A percentile compares a stretch with the other conserved stretches of the same genome.
phyloP scores from a whole-genome alignment of 306 rosid genomes.

The Glycine tomentella region DNA sequence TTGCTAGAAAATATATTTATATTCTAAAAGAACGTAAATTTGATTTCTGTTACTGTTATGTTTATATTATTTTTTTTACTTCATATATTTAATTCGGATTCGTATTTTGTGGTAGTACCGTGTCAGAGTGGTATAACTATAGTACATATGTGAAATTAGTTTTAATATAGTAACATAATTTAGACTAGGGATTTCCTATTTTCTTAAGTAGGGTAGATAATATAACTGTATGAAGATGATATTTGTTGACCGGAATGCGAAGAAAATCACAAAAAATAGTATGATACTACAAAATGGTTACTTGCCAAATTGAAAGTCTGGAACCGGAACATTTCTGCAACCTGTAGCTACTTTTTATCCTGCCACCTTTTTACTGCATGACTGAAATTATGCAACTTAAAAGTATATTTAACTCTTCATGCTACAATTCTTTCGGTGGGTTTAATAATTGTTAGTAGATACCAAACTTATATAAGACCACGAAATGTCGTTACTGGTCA shows the following conservation, averaged over 20 bases:
- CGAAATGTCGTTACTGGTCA: conserved; percentile 46
- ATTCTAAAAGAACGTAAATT: no score
- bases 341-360: not conserved
- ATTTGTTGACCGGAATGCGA: conserved; percentile 40
- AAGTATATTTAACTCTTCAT: not conserved
- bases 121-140: conserved; percentile 39
- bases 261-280: not conserved
- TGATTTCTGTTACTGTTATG: no score
- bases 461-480: conserved; percentile 6
- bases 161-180: conserved; percentile 19
- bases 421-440: conserved; percentile 3
- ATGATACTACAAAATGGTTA: conserved; percentile 32
- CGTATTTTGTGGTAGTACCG: conserved; percentile 32
- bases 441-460: not conserved
- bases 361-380: conserved; percentile 30
- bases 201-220: conserved; percentile 18
- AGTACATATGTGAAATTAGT: not conserved
- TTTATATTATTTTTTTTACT: not conserved
- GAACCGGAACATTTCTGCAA: not conserved
- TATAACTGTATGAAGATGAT: conserved; percentile 6
- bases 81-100: conserved; percentile 24
- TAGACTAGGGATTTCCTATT: not conserved
- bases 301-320: conserved; percentile 32
- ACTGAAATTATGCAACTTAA: not conserved
- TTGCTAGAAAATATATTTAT: no score